These are phyloP conservation scores for Cinchona pubescens DNA, from an alignment of 257 asterid species.

Conservation along the genomic window DNA sequence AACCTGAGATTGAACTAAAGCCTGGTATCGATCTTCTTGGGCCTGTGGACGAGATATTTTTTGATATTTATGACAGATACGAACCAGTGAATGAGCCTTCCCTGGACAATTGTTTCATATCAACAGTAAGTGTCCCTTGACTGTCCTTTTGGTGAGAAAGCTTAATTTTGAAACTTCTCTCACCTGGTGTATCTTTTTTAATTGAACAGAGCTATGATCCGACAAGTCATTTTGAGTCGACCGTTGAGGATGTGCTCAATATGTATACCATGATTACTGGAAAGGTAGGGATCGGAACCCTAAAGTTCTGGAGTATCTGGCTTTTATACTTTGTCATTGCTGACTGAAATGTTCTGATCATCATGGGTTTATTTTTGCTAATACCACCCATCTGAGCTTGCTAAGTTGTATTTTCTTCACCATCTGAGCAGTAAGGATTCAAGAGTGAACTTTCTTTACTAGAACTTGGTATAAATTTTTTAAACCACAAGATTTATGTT, in stretches of 20 bases:
- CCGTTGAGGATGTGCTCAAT: constrained; percentile 49
- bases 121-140: constrained; percentile 59
- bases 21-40: constrained; percentile 93
- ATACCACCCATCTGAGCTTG: neutral
- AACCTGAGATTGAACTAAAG: constrained; percentile 84
- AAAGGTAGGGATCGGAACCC: constrained; percentile 36
- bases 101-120: constrained; percentile 84
- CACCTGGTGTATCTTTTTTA: constrained; percentile 4
- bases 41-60: constrained; percentile 91
- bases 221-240: constrained; percentile 54
- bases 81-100: constrained; percentile 87
- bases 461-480: neutral
- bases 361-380: neutral
- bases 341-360: neutral
- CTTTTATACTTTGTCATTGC: neutral
- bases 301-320: neutral
- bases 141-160: constrained; percentile 13
- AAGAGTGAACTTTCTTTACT: neutral
- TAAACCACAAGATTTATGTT: neutral
- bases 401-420: neutral
- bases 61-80: constrained; percentile 76
- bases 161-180: constrained; percentile 13
- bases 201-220: constrained; percentile 50
- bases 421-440: neutral
- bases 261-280: constrained; percentile 52